Conservation (phyloP, 83 land plant species). For the Isoetes engelmannii region DNA sequence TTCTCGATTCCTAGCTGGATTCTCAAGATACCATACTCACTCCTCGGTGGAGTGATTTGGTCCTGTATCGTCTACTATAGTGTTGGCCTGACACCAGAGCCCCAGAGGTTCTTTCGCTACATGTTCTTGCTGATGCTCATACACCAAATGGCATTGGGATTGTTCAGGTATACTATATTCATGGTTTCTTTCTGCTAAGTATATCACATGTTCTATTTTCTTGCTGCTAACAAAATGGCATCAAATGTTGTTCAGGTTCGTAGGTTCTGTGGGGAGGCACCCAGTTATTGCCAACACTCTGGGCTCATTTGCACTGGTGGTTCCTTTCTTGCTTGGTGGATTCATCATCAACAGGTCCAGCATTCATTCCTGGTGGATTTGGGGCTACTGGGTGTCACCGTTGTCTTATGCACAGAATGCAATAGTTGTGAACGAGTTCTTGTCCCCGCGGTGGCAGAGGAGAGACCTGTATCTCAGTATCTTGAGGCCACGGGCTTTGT, state of each 20-base stretch:
- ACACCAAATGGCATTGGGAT: constrained; percentile 75
- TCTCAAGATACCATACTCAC: constrained; percentile 68
- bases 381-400: constrained; percentile 77
- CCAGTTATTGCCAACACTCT: constrained; percentile 70
- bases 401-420: constrained; percentile 63
- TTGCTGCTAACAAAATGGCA: too few species aligned
- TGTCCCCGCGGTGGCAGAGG: constrained; percentile 54
- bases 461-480: constrained; percentile 33
- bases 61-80: constrained; percentile 72
- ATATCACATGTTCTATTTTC: too few species aligned
- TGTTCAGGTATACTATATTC: constrained; percentile 31
- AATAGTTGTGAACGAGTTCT: constrained; percentile 59
- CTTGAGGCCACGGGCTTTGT: constrained; percentile 34
- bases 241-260: constrained; percentile 28
- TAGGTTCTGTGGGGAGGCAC: constrained; percentile 64
- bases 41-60: constrained; percentile 75
- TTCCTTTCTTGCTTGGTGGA: constrained; percentile 81
- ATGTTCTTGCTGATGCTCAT: constrained; percentile 52
- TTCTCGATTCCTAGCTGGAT: constrained; percentile 86
- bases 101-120: constrained; percentile 68
- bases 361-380: constrained; percentile 73
- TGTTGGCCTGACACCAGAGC: constrained; percentile 66
- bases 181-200: too few species aligned
- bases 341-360: constrained; percentile 62
- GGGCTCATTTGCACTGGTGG: constrained; percentile 81